Evolutionary conservation across 495 filamentous ascomycete species (phyloP).

Genomic region (Daldinia childiae): DNA sequence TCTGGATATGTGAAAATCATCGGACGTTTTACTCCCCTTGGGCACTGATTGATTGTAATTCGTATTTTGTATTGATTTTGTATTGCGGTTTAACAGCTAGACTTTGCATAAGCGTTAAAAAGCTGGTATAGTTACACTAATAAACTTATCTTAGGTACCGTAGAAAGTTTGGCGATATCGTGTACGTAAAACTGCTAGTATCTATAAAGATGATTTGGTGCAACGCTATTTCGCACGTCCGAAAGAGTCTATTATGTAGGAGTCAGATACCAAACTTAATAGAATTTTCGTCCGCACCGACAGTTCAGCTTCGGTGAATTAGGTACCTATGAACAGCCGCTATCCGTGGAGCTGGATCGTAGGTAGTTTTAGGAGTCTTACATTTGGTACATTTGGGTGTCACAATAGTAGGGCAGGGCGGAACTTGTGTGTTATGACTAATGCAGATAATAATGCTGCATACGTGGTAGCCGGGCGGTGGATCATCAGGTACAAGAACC

Average conservation of each 20-base stretch:
- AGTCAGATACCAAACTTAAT: slow-evolving; percentile 4
- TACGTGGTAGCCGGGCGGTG: slow-evolving; percentile 41
- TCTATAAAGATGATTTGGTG: slow-evolving; percentile 21
- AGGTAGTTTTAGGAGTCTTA: slow-evolving; percentile 3
- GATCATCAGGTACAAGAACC: slow-evolving; percentile 46
- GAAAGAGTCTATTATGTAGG: background rate
- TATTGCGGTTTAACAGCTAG: background rate
- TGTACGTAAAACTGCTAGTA: background rate
- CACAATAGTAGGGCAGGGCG: slow-evolving; percentile 36
- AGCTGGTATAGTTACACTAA: too few species aligned
- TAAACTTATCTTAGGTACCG: too few species aligned
- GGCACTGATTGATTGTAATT: background rate
- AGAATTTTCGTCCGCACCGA: slow-evolving; percentile 24
- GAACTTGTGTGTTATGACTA: slow-evolving; percentile 34
- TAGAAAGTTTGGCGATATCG: too few species aligned
- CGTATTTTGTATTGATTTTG: background rate
- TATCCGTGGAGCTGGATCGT: slow-evolving; percentile 3
- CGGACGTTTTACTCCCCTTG: slow-evolving; percentile 1
- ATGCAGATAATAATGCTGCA: slow-evolving; percentile 40
- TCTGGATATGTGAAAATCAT: background rate
- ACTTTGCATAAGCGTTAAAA: background rate
- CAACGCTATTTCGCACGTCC: slow-evolving; percentile 19
- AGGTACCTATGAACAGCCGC: slow-evolving; percentile 14
- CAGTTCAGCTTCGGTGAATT: slow-evolving; percentile 26
- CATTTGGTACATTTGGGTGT: slow-evolving; percentile 9